Base-by-base conservation (phyloP, 345 rosid genomes). In the Raphanus raphanistrum region DNA sequence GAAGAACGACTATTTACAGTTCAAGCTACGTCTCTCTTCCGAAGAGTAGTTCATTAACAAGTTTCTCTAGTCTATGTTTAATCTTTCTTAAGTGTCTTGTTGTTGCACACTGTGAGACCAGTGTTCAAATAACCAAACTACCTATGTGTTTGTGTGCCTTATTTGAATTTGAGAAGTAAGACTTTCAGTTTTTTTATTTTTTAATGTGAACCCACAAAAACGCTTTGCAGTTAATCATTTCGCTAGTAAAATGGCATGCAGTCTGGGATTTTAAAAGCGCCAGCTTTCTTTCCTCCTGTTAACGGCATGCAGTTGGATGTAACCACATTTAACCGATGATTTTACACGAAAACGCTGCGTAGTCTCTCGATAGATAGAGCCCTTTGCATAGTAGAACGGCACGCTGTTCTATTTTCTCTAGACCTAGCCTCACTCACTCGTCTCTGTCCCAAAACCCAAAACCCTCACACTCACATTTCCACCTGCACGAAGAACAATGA, bases 401-500 rank as follows among this genome's bases (percentile, higher is more conserved):
- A 74, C 33, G 75, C 48, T 25, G 55, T 73, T 61, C 32, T 61
- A 0, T 79, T 61, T 52, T 77, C 11, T 8, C 6, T n/a, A 48
- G 58, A 78, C 75, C 71, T 54, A 71, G 55, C 11, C 9, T 29
- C n/a, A 21, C 9, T 29, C n/a, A 21, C 6, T 21, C 65, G 29
- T 27, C 68, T 8, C 66, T 15, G 50, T 31, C 4, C 65, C 17
- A 73, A 78, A 67, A 72, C 77, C 77, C 70, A 36, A 81, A 81
- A 81, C 75, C 84, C 74, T 64, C 61, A 8, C 33, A 26, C 66
- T 61, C 48, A 21, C 79, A 69, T 63, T 74, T 63, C 55, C 0
- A 55, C 3, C 63, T 15, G 7, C 31, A 31, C 68, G 63, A 80
- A 74, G 16, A 45, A 63, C 76, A 3, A 83, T 84, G 86, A 81